phyloP scores from a whole-genome alignment of 169 alveolate genomes.

The Cyclospora cayetanensis region DNA sequence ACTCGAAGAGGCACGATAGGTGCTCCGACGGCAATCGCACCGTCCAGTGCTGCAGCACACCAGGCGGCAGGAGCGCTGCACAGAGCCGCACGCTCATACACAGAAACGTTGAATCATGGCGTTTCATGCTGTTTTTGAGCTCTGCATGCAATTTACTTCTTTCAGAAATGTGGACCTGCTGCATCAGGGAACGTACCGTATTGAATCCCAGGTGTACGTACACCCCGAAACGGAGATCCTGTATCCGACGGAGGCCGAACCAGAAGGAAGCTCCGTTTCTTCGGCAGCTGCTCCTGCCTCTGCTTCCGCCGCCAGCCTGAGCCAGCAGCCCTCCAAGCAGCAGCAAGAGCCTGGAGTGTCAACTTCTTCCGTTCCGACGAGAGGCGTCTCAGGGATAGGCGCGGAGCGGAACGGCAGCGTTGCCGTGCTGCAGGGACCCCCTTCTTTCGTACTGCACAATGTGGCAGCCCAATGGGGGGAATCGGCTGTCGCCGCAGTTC shows the following conservation, averaged over 20 bases:
- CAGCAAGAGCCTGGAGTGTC: neutral
- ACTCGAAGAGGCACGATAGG: too few relatives aligned
- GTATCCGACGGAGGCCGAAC: neutral
- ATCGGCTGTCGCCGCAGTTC: neutral
- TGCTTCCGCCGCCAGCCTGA: too few relatives aligned
- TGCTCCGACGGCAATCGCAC: too few relatives aligned
- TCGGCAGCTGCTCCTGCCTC: neutral
- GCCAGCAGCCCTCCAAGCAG: neutral
- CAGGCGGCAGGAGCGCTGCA: too few relatives aligned
- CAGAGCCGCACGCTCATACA: too few relatives aligned
- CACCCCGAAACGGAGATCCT: conserved; percentile 46
- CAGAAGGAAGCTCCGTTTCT: neutral
- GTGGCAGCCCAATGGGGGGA: neutral
- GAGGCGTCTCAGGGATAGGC: neutral
- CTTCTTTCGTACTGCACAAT: neutral
- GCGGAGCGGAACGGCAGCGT: neutral
- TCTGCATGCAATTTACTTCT: conserved; percentile 84
- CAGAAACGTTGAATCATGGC: too few relatives aligned
- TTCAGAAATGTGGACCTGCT: conserved; percentile 89
- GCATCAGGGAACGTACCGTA: conserved; percentile 88
- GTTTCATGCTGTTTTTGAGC: conserved; percentile 75
- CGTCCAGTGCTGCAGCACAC: too few relatives aligned
- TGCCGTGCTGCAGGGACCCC: neutral
- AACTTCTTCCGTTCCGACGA: neutral
- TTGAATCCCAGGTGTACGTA: conserved; percentile 70